phyloP scores from a whole-genome alignment of 1,139 yeast species.

The Scheffersomyces cryptocercus region DNA sequence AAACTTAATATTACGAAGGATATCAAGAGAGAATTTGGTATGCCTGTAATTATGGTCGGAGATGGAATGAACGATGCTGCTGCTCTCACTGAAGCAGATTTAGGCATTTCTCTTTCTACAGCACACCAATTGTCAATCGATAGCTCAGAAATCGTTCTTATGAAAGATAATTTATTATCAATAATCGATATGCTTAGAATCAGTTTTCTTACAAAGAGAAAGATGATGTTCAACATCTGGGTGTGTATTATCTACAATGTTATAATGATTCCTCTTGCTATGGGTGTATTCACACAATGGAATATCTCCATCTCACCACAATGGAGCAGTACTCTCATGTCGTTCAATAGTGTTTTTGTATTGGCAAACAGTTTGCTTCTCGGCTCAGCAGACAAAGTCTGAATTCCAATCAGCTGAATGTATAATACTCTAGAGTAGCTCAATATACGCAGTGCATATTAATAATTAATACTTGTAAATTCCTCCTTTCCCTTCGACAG shows the following conservation, averaged over 20 bases:
- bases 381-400: background rate
- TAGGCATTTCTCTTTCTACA: background rate
- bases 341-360: conserved; percentile 1
- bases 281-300: background rate
- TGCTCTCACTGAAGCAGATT: background rate
- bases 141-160: background rate
- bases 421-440: too few relatives aligned
- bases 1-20: background rate
- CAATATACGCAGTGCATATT: too few relatives aligned
- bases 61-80: conserved; percentile 1
- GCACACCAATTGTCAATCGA: conserved; percentile 1
- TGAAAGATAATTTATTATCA: background rate
- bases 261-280: background rate
- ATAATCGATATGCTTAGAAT: background rate
- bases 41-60: background rate
- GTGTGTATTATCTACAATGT: conserved; percentile 1
- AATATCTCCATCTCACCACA: background rate
- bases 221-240: conserved; percentile 1
- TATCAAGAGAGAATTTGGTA: background rate
- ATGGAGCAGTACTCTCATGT: background rate
- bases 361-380: background rate
- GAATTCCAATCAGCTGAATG: too few relatives aligned
- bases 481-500: too few relatives aligned
- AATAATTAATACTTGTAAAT: too few relatives aligned
- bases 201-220: background rate